Evolutionary conservation across 768 basidiomycete species (phyloP).

Genomic region (Phaffia australis): DNA sequence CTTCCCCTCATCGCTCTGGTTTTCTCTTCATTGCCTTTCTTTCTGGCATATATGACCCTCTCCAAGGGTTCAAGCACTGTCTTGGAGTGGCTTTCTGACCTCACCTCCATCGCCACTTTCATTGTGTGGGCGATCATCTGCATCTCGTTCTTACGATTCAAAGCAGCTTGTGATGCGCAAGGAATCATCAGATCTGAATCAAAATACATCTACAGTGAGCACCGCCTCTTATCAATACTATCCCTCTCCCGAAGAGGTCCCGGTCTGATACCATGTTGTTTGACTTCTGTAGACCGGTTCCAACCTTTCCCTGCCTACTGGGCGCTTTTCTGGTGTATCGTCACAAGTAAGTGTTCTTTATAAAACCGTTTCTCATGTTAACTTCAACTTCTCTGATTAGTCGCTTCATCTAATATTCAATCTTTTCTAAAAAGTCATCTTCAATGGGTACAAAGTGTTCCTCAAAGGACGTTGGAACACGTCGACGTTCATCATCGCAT

Average conservation of each 20-base stretch:
- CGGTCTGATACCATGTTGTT: too few species aligned
- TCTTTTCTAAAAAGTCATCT: too few species aligned
- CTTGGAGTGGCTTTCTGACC: constrained; percentile 43
- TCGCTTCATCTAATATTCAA: too few species aligned
- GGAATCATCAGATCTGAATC: constrained; percentile 16
- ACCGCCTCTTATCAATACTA: neutral
- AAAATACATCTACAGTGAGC: constrained; percentile 13
- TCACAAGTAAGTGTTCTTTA: too few species aligned
- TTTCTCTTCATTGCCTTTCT: constrained; percentile 35
- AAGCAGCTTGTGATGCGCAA: constrained; percentile 15
- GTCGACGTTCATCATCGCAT: constrained; percentile 29
- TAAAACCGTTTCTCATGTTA: too few species aligned
- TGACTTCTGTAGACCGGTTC: neutral
- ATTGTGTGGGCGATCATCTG: constrained; percentile 15
- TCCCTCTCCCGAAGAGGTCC: too few species aligned
- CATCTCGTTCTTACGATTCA: constrained; percentile 18
- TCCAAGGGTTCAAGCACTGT: constrained; percentile 46
- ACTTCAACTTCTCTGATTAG: too few species aligned
- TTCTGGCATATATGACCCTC: constrained; percentile 25
- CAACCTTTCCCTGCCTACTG: constrained; percentile 29
- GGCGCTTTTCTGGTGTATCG: constrained; percentile 29
- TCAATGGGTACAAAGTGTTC: constrained; percentile 34
- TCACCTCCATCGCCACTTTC: constrained; percentile 46
- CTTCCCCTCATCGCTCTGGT: constrained; percentile 41
- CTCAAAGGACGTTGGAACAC: constrained; percentile 29